These are phyloP conservation scores for Pyricularia sp. DNA, from an alignment of 2,329 filamentous ascomycete genomes.

Conservation along the genomic window DNA sequence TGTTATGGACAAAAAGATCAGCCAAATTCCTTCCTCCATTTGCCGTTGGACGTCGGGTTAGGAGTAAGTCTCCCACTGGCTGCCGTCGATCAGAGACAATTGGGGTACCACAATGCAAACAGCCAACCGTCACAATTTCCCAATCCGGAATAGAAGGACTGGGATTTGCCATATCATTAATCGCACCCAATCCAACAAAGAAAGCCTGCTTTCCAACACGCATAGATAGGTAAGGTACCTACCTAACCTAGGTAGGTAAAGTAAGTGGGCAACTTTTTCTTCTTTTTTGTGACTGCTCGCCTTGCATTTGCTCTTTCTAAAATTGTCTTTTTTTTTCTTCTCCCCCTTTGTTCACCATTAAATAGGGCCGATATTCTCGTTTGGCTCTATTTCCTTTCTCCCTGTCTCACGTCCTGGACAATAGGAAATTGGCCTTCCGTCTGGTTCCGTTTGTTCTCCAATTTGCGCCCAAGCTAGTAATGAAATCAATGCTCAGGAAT, in stretches of 20 bases:
- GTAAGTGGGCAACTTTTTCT: neutral
- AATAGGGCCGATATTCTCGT: neutral
- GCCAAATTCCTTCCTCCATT: neutral
- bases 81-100: neutral
- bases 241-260: no score
- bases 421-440: neutral
- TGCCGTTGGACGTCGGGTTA: neutral
- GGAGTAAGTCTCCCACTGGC: neutral
- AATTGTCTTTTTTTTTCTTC: neutral
- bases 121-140: neutral
- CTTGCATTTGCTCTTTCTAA: neutral
- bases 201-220: neutral
- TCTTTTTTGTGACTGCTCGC: neutral
- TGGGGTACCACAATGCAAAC: neutral
- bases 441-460: neutral
- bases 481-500: neutral
- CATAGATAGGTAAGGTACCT: no score
- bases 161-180: neutral
- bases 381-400: neutral
- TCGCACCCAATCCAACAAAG: neutral
- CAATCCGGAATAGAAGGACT: neutral
- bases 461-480: neutral
- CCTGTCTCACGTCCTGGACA: neutral
- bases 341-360: slow-evolving; percentile 10
- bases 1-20: neutral